A percentile compares a stretch with the other conserved stretches of the same genome.
Evolutionary conservation across 148 eudicot genomes (phyloP).

Genomic region (Pouteria glomerata): DNA sequence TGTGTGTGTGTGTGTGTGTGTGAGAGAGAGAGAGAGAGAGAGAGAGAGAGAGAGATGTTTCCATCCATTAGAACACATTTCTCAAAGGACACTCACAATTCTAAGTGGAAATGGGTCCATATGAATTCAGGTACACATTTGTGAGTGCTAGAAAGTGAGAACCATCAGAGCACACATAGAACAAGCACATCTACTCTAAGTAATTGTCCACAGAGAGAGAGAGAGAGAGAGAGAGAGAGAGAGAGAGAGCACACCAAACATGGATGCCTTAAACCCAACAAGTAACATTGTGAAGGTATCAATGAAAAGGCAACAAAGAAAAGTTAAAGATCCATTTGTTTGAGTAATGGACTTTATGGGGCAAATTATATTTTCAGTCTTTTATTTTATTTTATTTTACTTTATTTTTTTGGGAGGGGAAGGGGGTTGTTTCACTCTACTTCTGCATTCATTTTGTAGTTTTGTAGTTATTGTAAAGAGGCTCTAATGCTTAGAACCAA

Average conservation of each 20-base stretch:
- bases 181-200: not conserved
- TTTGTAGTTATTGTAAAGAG: too few species aligned
- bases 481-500: too few species aligned
- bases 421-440: too few species aligned
- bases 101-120: not conserved
- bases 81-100: not conserved
- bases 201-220: too few species aligned
- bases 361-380: not conserved
- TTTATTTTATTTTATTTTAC: too few species aligned
- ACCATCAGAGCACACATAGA: not conserved
- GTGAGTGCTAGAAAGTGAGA: not conserved
- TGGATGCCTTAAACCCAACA: not conserved
- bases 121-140: not conserved
- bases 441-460: too few species aligned
- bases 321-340: not conserved
- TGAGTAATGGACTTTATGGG: not conserved
- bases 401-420: too few species aligned
- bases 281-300: not conserved
- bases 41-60: too few species aligned
- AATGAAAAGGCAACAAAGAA: not conserved
- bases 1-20: too few species aligned
- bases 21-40: not conserved
- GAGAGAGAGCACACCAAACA: not conserved
- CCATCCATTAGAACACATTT: not conserved
- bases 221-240: not conserved